Evolutionary conservation across 371 early-diverging fungal species (phyloP).

Genomic region (Quaeritorhiza haematococci): DNA sequence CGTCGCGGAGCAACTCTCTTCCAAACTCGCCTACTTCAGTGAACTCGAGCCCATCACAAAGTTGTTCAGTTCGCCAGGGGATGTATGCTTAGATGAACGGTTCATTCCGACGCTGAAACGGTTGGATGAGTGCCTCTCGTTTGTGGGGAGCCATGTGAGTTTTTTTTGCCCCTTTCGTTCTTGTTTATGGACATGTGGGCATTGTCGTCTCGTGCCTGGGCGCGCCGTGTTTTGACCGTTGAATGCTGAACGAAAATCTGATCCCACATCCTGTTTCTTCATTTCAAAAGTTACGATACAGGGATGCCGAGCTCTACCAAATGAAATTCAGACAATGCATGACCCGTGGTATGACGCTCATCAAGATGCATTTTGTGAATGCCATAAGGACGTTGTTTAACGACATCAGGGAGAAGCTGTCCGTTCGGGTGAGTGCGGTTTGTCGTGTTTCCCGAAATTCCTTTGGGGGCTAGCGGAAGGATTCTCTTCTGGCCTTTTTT

Average conservation of each 20-base stretch:
- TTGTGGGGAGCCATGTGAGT: slow-evolving; percentile 68
- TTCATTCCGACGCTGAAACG: slow-evolving; percentile 74
- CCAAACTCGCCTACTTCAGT: slow-evolving; percentile 69
- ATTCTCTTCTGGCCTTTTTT: not conserved
- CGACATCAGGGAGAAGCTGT: slow-evolving; percentile 49
- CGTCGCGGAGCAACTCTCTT: slow-evolving; percentile 59
- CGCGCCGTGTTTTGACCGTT: no score
- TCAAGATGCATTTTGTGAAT: slow-evolving; percentile 79
- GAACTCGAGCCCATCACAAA: slow-evolving; percentile 73
- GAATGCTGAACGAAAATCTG: no score
- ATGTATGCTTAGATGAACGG: slow-evolving; percentile 67
- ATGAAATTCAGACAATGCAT: slow-evolving; percentile 89
- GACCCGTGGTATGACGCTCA: slow-evolving; percentile 80
- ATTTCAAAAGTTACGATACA: slow-evolving; percentile 67
- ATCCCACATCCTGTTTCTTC: slow-evolving; percentile 1
- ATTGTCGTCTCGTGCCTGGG: no score
- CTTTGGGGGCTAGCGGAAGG: not conserved
- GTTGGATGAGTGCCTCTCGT: slow-evolving; percentile 74
- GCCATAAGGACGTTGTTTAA: slow-evolving; percentile 58
- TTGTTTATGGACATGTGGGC: slow-evolving; percentile 2
- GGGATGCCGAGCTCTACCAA: slow-evolving; percentile 81
- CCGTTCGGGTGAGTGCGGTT: slow-evolving; percentile 27
- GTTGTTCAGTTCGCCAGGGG: slow-evolving; percentile 75
- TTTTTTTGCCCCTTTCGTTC: not conserved
- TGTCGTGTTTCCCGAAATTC: not conserved